Conservation (phyloP, 768 basidiomycete species). For the Naganishia onofrii region DNA sequence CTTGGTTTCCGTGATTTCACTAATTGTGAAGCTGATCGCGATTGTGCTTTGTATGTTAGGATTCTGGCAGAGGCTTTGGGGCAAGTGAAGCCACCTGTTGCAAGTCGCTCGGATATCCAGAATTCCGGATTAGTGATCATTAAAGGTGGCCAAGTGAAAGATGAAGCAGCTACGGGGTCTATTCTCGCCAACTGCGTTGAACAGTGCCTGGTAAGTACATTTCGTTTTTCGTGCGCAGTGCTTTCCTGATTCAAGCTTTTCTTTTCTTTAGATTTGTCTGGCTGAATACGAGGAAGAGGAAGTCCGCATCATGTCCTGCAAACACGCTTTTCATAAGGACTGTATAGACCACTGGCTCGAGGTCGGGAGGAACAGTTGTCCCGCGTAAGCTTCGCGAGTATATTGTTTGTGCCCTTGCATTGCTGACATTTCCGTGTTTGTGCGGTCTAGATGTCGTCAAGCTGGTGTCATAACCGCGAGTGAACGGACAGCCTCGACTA, state of each 20-base stretch:
- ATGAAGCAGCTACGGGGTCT: constrained; percentile 63
- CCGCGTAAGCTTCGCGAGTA: background rate
- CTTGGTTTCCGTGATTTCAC: too few species aligned
- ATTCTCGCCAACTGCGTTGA: constrained; percentile 77
- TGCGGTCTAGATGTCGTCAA: background rate
- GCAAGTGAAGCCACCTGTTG: constrained; percentile 56
- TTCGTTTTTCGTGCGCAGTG: background rate
- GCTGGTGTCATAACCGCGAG: background rate
- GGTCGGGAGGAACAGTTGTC: background rate
- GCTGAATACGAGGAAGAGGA: constrained; percentile 84
- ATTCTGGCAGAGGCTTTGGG: constrained; percentile 45
- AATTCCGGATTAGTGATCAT: constrained; percentile 77
- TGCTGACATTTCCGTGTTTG: background rate
- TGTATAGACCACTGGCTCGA: constrained; percentile 77
- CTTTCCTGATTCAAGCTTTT: constrained; percentile 53
- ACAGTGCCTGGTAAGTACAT: constrained; percentile 59
- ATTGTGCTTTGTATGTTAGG: constrained; percentile 25
- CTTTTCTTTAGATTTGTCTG: constrained; percentile 64
- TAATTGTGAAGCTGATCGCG: too few species aligned
- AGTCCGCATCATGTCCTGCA: constrained; percentile 73
- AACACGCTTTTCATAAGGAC: constrained; percentile 81
- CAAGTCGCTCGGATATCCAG: constrained; percentile 77
- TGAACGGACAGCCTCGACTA: background rate
- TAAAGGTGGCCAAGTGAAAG: constrained; percentile 59
- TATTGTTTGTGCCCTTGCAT: background rate